Conservation (phyloP, 176 grass and related monocot species). For the Juncus effusus region DNA sequence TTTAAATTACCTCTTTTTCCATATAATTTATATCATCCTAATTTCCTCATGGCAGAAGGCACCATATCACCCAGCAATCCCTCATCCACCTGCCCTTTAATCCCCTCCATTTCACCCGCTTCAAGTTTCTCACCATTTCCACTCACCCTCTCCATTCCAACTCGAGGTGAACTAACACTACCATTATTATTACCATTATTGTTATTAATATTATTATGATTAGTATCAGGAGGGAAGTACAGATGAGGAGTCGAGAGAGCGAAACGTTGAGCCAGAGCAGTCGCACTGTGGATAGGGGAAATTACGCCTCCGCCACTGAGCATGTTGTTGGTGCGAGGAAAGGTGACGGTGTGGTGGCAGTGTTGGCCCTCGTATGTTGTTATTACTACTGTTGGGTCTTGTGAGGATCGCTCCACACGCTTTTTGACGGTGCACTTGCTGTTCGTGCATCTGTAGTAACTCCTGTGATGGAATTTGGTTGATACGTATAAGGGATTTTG, state of each 20-base stretch:
- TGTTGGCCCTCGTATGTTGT: slow-evolving; percentile 98
- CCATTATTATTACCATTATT: not conserved
- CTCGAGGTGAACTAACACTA: not conserved
- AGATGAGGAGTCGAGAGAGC: slow-evolving; percentile 20
- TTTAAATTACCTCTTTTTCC: slow-evolving; percentile 15
- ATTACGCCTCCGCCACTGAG: not conserved
- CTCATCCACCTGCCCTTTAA: slow-evolving; percentile 23
- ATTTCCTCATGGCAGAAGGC: slow-evolving; percentile 55
- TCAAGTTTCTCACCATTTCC: not conserved
- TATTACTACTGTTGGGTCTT: slow-evolving; percentile 68
- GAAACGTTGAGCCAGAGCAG: slow-evolving; percentile 42
- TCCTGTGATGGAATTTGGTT: slow-evolving; percentile 40
- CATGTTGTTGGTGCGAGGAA: slow-evolving; percentile 26
- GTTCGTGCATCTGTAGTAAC: slow-evolving; percentile 91
- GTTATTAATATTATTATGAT: slow-evolving; percentile 5
- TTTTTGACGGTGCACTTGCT: slow-evolving; percentile 90
- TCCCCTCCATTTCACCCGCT: slow-evolving; percentile 1
- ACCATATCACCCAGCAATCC: slow-evolving; percentile 80
- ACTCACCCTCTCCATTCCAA: not conserved
- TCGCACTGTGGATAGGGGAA: slow-evolving; percentile 28
- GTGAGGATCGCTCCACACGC: slow-evolving; percentile 72
- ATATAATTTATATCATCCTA: slow-evolving; percentile 30
- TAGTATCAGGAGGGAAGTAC: slow-evolving; percentile 4
- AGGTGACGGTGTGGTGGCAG: slow-evolving; percentile 52
- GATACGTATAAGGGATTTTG: not conserved